Base-by-base conservation (phyloP, 1,284 basidiomycete genomes). In the Apiotrichum porosum region DNA sequence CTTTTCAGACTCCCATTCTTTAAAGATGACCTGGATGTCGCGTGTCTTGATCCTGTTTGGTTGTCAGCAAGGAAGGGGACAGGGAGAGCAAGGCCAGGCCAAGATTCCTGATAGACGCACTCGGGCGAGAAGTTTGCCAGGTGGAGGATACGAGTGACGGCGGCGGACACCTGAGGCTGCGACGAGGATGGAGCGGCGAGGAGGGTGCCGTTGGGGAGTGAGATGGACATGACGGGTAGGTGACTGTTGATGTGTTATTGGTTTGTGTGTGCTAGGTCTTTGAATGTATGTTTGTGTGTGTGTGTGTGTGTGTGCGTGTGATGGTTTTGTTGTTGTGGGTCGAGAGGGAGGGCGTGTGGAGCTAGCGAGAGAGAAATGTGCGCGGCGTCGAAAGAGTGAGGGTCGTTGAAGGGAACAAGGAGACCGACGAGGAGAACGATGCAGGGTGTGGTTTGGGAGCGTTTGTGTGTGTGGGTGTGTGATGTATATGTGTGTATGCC, bases 91-190 rank as follows among this genome's bases (percentile, higher is more conserved):
- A 19, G 6, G 26, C 12, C 26, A 28, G 26, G 26, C 18, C 18
- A 5, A 36, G 34, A 36, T 36, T 28, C 12, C 26, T 12, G 26
- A 6, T 28, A 17, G 9, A 63, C 69, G 52, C 40, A 69, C 69
- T 92, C 87, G 64, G 92, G 86, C 9, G 88, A 82, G 69, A 99
- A 98, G 61, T 90, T 88, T 23, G 84, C 84, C 48, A 99, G 78
- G 64, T 82, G 85, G 60, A 99, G 83, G 66, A 99, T 95, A 56
- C 93, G 85, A 37, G 94, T 99, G 57, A 94, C 90, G 30, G 90
- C 89, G 37, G 93, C 92, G 52, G 92, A 93, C 60, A 92, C 81
- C 24, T 58, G 58, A 13, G 62, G 51, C 37, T 63, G 53, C 10
- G 60, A 53, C 17, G 62, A 40, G 1, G 67, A 63, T 35, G 68